Conservation (phyloP, 768 basidiomycete genomes). For the Stropharia rugosoannulata region DNA sequence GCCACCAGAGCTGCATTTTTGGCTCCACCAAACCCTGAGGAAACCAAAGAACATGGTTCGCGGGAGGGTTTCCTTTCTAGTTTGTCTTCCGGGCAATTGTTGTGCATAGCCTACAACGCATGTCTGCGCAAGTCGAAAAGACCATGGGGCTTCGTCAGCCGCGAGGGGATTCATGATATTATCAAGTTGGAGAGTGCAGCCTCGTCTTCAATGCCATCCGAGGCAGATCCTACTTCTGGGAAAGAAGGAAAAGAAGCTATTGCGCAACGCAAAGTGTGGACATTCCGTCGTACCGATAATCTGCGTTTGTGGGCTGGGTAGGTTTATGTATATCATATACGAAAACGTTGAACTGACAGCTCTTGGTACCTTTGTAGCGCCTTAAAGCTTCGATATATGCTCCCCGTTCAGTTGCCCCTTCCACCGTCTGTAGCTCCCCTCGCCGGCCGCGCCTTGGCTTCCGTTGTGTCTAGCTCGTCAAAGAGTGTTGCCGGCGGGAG, state of each 20-base stretch:
- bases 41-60: constrained; percentile 1
- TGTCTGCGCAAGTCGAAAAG: constrained; percentile 78
- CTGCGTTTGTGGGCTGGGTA: constrained; percentile 84
- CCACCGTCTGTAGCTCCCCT: constrained; percentile 27
- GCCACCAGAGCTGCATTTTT: too few relatives aligned
- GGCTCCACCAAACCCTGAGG: too few relatives aligned
- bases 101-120: constrained; percentile 80
- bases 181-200: constrained; percentile 57
- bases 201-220: constrained; percentile 30
- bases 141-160: constrained; percentile 86
- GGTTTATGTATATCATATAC: constrained; percentile 25
- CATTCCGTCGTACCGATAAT: constrained; percentile 86
- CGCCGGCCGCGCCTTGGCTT: constrained; percentile 17
- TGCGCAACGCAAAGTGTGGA: constrained; percentile 64
- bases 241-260: constrained; percentile 34
- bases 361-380: constrained; percentile 45
- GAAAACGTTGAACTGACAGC: neutral
- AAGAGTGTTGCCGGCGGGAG: neutral
- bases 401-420: constrained; percentile 60
- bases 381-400: constrained; percentile 76
- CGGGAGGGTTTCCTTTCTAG: constrained; percentile 47
- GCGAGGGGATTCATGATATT: constrained; percentile 79
- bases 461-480: constrained; percentile 10
- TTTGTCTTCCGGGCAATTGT: constrained; percentile 74
- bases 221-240: constrained; percentile 43